Evolutionary conservation across 1,284 basidiomycete species (phyloP).

Genomic region (Volvariella surrecta): DNA sequence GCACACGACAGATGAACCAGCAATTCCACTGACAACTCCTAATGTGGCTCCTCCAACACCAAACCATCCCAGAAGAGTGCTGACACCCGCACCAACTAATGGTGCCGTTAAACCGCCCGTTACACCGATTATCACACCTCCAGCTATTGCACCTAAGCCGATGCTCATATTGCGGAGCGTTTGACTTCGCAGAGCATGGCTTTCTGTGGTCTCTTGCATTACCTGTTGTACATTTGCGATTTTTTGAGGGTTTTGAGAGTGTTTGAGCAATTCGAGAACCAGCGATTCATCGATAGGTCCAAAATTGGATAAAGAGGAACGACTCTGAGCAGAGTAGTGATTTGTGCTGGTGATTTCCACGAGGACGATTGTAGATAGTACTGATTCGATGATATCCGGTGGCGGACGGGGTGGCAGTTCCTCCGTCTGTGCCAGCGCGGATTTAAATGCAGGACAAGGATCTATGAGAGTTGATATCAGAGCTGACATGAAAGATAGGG

Average conservation of each 20-base stretch:
- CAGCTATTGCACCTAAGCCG: constrained; percentile 44
- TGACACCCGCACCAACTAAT: constrained; percentile 45
- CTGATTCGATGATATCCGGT: constrained; percentile 22
- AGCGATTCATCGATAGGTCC: constrained; percentile 34
- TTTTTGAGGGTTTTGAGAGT: constrained; percentile 37
- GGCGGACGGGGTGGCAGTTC: constrained; percentile 33
- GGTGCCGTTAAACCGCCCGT: constrained; percentile 51
- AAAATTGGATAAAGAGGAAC: constrained; percentile 36
- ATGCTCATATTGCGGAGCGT: constrained; percentile 38
- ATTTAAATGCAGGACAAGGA: constrained; percentile 29
- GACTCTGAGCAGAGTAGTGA: constrained; percentile 45
- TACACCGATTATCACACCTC: constrained; percentile 47
- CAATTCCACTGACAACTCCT: constrained; percentile 45
- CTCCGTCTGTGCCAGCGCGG: constrained; percentile 36
- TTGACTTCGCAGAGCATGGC: constrained; percentile 34
- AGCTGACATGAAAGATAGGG: background rate
- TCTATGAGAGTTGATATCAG: constrained; percentile 12
- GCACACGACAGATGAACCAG: constrained; percentile 47
- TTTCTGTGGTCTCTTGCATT: constrained; percentile 28
- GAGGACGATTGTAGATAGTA: constrained; percentile 43
- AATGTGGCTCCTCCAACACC: constrained; percentile 47
- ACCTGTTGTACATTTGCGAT: constrained; percentile 26
- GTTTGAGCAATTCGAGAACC: constrained; percentile 37
- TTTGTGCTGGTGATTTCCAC: constrained; percentile 40
- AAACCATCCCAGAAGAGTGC: constrained; percentile 38